Conservation (phyloP, 2,329 filamentous ascomycete genomes). For the Ophiostoma piceae region DNA sequence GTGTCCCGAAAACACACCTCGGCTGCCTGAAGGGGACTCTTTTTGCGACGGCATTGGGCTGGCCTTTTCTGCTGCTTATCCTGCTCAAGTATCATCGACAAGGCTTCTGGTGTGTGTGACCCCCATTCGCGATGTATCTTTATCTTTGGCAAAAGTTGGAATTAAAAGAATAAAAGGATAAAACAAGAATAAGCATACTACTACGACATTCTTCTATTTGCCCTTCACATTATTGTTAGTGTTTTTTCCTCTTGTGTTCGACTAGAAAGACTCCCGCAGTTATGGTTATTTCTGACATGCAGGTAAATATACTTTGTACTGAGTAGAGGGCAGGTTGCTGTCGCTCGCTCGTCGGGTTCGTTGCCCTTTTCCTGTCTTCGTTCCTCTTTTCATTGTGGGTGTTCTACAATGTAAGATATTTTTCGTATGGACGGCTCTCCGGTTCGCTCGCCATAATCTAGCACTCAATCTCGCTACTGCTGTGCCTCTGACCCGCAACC, state of each 20-base stretch:
- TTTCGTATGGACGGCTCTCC: not conserved
- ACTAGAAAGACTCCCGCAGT: not conserved
- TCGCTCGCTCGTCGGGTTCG: not conserved
- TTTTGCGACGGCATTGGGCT: not conserved
- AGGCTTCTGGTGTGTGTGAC: not conserved
- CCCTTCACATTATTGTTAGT: not conserved
- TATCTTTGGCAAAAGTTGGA: not conserved
- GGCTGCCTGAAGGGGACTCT: not conserved
- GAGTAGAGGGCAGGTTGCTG: not conserved
- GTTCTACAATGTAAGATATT: not conserved
- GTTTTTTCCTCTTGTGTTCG: not conserved
- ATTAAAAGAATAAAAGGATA: too few relatives aligned
- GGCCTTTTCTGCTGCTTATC: not conserved
- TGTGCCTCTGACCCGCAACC: slow-evolving; percentile 5
- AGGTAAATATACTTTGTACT: not conserved
- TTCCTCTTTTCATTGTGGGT: too few relatives aligned
- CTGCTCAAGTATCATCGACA: not conserved
- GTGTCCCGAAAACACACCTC: not conserved
- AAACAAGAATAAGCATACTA: not conserved
- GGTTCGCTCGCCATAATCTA: not conserved
- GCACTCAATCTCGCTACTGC: not conserved
- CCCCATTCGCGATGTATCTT: not conserved
- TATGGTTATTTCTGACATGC: slow-evolving; percentile 2
- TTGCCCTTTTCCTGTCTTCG: not conserved
- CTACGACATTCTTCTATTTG: not conserved